A percentile compares a stretch with the other conserved stretches of the same genome.
Conservation (phyloP, 805 yeast genomes). For the Suhomyces prunicola region DNA sequence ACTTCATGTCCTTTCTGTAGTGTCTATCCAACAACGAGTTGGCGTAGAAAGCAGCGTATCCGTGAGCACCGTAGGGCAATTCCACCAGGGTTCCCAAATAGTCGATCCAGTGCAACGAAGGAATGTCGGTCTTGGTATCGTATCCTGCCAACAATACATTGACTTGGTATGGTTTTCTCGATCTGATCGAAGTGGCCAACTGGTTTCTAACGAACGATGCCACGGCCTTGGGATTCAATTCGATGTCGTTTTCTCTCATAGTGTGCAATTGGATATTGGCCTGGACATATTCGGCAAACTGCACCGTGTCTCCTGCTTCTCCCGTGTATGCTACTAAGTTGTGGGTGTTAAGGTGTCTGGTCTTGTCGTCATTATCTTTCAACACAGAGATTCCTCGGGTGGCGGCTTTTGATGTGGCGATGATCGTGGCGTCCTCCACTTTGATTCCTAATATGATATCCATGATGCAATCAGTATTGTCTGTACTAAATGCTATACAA, state of each 20-base stretch:
- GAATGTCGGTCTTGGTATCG: slow-evolving; percentile 55
- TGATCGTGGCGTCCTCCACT: slow-evolving; percentile 73
- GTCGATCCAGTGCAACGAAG: slow-evolving; percentile 84
- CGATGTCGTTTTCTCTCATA: slow-evolving; percentile 75
- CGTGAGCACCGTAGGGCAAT: slow-evolving; percentile 96
- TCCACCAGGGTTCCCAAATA: slow-evolving; percentile 89
- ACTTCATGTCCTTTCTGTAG: slow-evolving; percentile 70
- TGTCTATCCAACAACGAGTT: slow-evolving; percentile 88
- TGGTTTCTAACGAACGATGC: slow-evolving; percentile 86
- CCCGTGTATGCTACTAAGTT: slow-evolving; percentile 88
- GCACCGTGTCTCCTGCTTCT: slow-evolving; percentile 94
- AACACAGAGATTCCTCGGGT: slow-evolving; percentile 86
- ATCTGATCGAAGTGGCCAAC: slow-evolving; percentile 82
- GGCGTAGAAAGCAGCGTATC: slow-evolving; percentile 96
- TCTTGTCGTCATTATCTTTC: slow-evolving; percentile 78
- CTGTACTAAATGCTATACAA: neutral
- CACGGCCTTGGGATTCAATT: slow-evolving; percentile 79
- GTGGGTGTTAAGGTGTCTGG: slow-evolving; percentile 68
- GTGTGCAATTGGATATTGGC: slow-evolving; percentile 87
- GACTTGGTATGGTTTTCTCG: slow-evolving; percentile 91
- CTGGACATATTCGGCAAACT: slow-evolving; percentile 90
- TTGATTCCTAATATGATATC: slow-evolving; percentile 87
- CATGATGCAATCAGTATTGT: slow-evolving; percentile 43
- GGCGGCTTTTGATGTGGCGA: slow-evolving; percentile 93
- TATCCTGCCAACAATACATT: slow-evolving; percentile 86